Base-by-base conservation (phyloP, 805 yeast genomes). In the Zygoascus biomembranicola region DNA sequence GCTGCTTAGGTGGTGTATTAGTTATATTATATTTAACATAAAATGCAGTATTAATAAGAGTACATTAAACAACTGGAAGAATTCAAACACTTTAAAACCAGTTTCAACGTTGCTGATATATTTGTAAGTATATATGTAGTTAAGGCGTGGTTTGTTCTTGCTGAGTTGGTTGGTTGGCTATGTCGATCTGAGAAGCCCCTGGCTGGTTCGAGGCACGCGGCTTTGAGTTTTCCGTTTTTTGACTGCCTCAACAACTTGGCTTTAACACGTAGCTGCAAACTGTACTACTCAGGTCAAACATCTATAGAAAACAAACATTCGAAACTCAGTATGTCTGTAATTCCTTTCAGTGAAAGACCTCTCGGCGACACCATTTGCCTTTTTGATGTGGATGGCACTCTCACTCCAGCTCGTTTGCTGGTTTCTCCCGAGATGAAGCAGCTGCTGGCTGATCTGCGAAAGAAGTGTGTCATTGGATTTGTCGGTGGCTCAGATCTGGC, bases 381-480 rank as follows among this genome's bases (percentile, higher is more conserved):
- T 61, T 94, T 94, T 74, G 99, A 94, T 67, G 99, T 94, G 62
- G 99, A 94, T 70, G 99, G 97, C 61, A 94, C 99, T 54, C 79
- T 94, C 72, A 92, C 98, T 43, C 99, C 98, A 62, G 98, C 99
- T 53, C 89, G 99, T 78, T 80, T 84, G 69, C 70, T 67, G 52
- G 57, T 57, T 79, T 81, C 65, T 48, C 69, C 67, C 42, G 96
- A 90, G 73, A 85, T 94, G 84, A 80, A 75, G 67, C 72, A 79
- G 59, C 74, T 86, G 44, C 80, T 94, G 65, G 69, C 72, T 57
- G 80, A 84, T 62, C 81, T 94, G 69, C 86, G 97, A 76, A 77
- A 89, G 77, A 90, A 92, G 77, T 92, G 81, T 64, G 97, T 87
- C 51, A 81, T 94, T 75, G 99, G 99, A 54, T 94, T 90, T 66